Evolutionary conservation across 2,329 filamentous ascomycete genomes (phyloP), one percentile per base, ranked within the genome.

Genomic region (Kalaharituber pfeilii): DNA sequence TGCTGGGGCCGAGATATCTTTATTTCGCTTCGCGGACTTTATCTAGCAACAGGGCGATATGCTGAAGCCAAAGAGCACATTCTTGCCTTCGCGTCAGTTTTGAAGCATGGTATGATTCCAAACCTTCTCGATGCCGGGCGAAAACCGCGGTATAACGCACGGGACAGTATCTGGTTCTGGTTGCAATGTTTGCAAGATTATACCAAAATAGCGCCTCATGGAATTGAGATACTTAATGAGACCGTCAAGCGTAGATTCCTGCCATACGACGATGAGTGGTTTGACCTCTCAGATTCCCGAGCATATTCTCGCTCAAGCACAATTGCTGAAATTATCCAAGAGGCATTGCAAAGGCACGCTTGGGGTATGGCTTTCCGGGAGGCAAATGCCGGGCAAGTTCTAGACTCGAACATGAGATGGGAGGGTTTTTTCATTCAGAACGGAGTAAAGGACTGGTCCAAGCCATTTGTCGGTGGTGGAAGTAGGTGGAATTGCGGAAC

Each of bases 1-100:
- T 95, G 89, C 68, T 98, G 91, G 91, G 91, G 93, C 6, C 82
- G 91, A 54, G 91, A 98, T 67, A 86, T 95, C 11, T 96, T 95
- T 68, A 98, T 98, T 59, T 91, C 91, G 13, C 78, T 94, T 39
- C 82, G 91, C 51, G 91, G 91, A 44, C 74, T 98, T n/a, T 86
- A 85, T 62, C 77, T 98, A 30, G 87, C 85, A 39, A 96, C 89
- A 9, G 86, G 87, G 1, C 81, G 91, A 7, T 94, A 84, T 63
- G 78, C 76, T 2, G 88, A 95, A 66, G 91, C 91, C 6, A 88
- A 80, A 65, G 87, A 96, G 67, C 93, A 98, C 65, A 94, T 98
- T 56, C 73, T 86, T 57, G 89, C 88, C 7, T 98, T 98, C 69
- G 88, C 85, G 2, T 94, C 87, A 66, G 88, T 98, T 9, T 72